Conservation (phyloP, 139 green algal genomes). For the Chlorella sorokiniana region DNA sequence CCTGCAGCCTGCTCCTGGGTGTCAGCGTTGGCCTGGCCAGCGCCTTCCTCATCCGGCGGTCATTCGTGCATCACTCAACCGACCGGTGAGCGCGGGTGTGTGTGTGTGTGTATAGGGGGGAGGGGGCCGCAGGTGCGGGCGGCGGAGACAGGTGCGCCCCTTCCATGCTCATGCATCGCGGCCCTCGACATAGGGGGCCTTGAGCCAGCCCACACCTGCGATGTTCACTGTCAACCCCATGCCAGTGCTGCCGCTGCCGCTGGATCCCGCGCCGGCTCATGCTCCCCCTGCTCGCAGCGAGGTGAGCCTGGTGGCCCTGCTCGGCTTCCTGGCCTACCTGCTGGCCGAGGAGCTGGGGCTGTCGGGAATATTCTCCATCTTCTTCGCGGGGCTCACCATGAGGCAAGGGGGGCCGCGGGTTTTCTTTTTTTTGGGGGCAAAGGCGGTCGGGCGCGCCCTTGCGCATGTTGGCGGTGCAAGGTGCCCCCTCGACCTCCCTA, state of each 20-base stretch:
- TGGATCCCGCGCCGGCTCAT: no score
- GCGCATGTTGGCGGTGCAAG: neutral
- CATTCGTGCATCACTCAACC: constrained; percentile 41
- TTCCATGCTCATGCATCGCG: no score
- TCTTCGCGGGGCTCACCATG: constrained; percentile 82
- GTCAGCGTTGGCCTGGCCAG: constrained; percentile 38
- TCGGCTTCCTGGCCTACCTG: constrained; percentile 76
- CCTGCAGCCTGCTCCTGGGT: constrained; percentile 35
- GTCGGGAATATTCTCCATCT: constrained; percentile 79
- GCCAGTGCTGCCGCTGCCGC: no score
- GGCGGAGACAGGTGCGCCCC: no score
- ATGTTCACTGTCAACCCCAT: no score
- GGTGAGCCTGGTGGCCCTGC: constrained; percentile 63
- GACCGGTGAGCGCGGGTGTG: constrained; percentile 12
- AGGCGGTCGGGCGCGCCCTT: no score
- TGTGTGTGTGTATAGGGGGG: neutral
- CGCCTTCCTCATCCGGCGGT: constrained; percentile 48
- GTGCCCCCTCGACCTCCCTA: neutral
- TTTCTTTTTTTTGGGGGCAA: no score
- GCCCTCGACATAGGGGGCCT: no score
- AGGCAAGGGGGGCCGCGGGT: constrained; percentile 20
- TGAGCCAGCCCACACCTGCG: no score
- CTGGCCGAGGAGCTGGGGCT: constrained; percentile 68
- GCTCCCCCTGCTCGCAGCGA: constrained; percentile 45
- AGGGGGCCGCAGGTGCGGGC: no score